These are phyloP conservation scores for Phanerochaete sordida DNA, from an alignment of 768 basidiomycete genomes.

Conservation along the genomic window DNA sequence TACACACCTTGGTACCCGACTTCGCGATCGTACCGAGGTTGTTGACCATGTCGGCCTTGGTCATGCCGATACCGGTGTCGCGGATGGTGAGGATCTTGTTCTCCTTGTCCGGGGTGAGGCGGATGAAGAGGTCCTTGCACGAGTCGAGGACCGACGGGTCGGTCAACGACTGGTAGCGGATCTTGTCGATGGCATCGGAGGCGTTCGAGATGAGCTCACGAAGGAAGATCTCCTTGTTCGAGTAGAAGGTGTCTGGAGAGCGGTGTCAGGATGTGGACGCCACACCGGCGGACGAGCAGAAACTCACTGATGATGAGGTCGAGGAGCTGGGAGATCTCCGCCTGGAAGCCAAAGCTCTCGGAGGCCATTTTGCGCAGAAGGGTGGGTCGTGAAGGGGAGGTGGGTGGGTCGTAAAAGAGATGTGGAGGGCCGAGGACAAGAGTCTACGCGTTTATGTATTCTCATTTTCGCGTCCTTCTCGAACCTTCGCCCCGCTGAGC, in stretches of 20 bases:
- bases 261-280: not conserved
- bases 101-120: constrained; percentile 94
- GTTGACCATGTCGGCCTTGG: constrained; percentile 99
- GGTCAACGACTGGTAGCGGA: constrained; percentile 94
- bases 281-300: not conserved
- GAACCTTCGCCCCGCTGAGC: constrained; percentile 37
- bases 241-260: constrained; percentile 92
- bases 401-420: constrained; percentile 10
- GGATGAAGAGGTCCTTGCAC: constrained; percentile 91
- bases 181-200: constrained; percentile 99
- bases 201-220: constrained; percentile 96
- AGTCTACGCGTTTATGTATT: constrained; percentile 32
- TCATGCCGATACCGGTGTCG: constrained; percentile 99
- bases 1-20: constrained; percentile 71
- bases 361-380: constrained; percentile 48
- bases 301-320: constrained; percentile 96
- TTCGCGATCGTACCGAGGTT: constrained; percentile 96
- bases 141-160: constrained; percentile 87
- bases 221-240: constrained; percentile 99
- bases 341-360: constrained; percentile 95
- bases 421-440: constrained; percentile 1
- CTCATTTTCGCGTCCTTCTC: constrained; percentile 31
- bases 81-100: constrained; percentile 88
- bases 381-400: constrained; percentile 11
- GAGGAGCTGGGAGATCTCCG: constrained; percentile 97